Base-by-base conservation (phyloP, 2,329 filamentous ascomycete genomes). In the Blastomyces emzantsi region DNA sequence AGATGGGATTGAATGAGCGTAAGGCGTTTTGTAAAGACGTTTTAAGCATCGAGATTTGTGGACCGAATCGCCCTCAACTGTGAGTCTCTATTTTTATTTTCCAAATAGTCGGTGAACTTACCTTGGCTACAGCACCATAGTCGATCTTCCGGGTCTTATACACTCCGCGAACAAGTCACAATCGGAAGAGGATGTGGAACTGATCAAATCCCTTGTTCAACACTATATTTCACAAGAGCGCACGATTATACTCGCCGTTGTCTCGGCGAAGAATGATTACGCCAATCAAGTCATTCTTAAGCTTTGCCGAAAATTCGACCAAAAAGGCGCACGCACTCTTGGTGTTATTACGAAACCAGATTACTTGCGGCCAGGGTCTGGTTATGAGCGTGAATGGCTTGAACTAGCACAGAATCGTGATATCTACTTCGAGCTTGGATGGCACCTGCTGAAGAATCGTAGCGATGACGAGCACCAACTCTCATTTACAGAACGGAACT, bases 341-440 rank as follows among this genome's bases (percentile, higher is more conserved):
- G 77, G 78, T 0, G 72, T 82, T 2, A 75, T 87, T 0, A 88
- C 85, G 0, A 87, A 87, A 66, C 82, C 84, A 0, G 86, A 89
- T 63, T 73, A 86, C 0, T 7, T 64, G 4, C 39, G 45, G 28
- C 7, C 57, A 2, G 45, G 57, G 3, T 61, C 62, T 30, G 30
- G 45, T 15, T 60, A 49, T 22, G 58, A 65, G 60, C 2, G n/a
- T 6, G 39, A 36, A 11, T 65, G 43, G 36, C 39, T 65, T 36
- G 41, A 58, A 3, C 43, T 65, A 7, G 61, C 61, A 28, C 62
- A 65, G 36, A 65, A 65, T n/a, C 61, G 62, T 9, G 57, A 65
- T 36, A 63, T 63, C 22, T 39, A 30, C 15, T 61, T 65, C 22
- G 43, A 55, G 33, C 51, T 65, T n/a, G 62, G 58, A 25, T 65